Percentiles rank a stretch among this genome's conserved stretches.
Conservation (phyloP, 2,329 filamentous ascomycete genomes). For the Exophiala bonariae region DNA sequence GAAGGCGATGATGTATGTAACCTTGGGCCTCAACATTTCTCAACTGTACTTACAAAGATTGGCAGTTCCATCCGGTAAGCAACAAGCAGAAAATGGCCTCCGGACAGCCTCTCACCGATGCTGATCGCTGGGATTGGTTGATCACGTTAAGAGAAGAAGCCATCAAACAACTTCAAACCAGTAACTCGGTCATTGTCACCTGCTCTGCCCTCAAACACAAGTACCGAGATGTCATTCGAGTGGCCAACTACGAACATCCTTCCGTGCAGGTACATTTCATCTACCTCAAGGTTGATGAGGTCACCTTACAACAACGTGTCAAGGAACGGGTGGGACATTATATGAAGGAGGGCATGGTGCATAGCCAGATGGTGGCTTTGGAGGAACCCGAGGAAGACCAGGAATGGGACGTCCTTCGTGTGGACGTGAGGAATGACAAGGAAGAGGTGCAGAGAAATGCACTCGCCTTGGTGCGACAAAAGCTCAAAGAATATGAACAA, state of each 20-base stretch:
- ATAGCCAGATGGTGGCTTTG: slow-evolving; percentile 85
- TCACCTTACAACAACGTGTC: slow-evolving; percentile 74
- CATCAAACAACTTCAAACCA: slow-evolving; percentile 47
- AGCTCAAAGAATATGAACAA: slow-evolving; percentile 49
- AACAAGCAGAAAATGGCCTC: slow-evolving; percentile 91
- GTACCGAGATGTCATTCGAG: slow-evolving; percentile 88
- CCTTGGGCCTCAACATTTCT: slow-evolving; percentile 4
- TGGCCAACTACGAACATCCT: slow-evolving; percentile 73
- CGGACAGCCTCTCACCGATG: slow-evolving; percentile 82
- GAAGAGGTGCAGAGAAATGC: slow-evolving; percentile 61
- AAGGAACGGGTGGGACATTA: slow-evolving; percentile 77
- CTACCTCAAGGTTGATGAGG: slow-evolving; percentile 78
- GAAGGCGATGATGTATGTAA: slow-evolving; percentile 73
- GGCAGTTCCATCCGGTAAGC: slow-evolving; percentile 53
- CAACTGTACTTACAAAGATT: too few species aligned
- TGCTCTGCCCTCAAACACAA: slow-evolving; percentile 96
- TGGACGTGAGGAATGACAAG: slow-evolving; percentile 61
- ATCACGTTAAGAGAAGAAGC: slow-evolving; percentile 68
- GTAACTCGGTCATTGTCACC: slow-evolving; percentile 83
- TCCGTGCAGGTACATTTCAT: slow-evolving; percentile 85
- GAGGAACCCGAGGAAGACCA: slow-evolving; percentile 74
- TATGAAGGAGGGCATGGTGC: slow-evolving; percentile 95
- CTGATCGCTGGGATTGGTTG: slow-evolving; percentile 97
- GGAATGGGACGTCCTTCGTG: slow-evolving; percentile 66
- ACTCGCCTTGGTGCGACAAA: slow-evolving; percentile 56